Evolutionary conservation across 2,329 filamentous ascomycete species (phyloP).

Genomic region (Fusarium virguliforme): DNA sequence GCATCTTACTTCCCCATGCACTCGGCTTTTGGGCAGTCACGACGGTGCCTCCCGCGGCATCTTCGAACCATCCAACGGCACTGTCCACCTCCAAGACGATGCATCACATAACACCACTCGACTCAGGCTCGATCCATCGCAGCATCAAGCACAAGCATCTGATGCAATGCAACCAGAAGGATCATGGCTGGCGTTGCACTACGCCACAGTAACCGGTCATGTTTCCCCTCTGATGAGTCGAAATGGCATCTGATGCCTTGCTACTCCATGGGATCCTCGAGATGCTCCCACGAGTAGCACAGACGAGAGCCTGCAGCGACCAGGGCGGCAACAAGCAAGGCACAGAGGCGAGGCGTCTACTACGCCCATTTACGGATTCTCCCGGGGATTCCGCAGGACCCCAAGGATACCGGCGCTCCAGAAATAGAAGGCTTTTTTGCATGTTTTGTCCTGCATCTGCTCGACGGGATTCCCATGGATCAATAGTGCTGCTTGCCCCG

Average conservation of each 20-base stretch:
- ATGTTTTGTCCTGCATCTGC: slow-evolving; percentile 18
- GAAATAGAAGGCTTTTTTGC: slow-evolving; percentile 39
- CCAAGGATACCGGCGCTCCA: slow-evolving; percentile 26
- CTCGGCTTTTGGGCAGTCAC: slow-evolving; percentile 4
- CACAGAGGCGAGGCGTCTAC: background rate
- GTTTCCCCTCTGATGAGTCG: slow-evolving; percentile 7
- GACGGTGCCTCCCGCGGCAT: slow-evolving; percentile 16
- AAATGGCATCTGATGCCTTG: slow-evolving; percentile 4
- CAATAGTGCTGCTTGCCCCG: slow-evolving; percentile 21
- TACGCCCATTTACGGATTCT: slow-evolving; percentile 17
- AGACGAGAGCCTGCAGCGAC: slow-evolving; percentile 16
- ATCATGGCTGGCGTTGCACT: slow-evolving; percentile 11
- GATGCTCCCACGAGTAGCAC: slow-evolving; percentile 21
- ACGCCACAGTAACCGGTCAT: slow-evolving; percentile 7
- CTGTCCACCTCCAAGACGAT: slow-evolving; percentile 14
- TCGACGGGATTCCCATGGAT: slow-evolving; percentile 36
- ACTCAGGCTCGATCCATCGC: slow-evolving; percentile 1
- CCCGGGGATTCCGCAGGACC: slow-evolving; percentile 20
- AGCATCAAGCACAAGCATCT: slow-evolving; percentile 13
- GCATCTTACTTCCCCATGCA: slow-evolving; percentile 30
- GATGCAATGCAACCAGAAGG: background rate
- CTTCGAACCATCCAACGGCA: slow-evolving; percentile 11
- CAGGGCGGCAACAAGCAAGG: slow-evolving; percentile 26
- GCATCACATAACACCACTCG: slow-evolving; percentile 12
- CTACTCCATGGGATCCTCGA: slow-evolving; percentile 13